Evolutionary conservation across 352 stramenopile species (phyloP).

Genomic region (Phytophthora meadii): DNA sequence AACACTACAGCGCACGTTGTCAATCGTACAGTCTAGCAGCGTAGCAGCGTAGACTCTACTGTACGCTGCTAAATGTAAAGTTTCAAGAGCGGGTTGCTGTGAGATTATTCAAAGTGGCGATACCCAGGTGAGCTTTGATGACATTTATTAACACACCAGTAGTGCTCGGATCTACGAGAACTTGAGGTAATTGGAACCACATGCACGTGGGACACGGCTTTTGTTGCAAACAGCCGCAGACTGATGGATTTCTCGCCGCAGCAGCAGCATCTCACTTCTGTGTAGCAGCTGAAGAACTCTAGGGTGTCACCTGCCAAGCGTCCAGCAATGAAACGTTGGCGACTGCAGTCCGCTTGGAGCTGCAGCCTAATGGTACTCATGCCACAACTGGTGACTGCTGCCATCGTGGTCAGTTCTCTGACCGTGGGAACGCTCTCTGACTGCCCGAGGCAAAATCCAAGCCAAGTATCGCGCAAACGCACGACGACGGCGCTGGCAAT

Average conservation of each 20-base stretch:
- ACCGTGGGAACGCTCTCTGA: not conserved
- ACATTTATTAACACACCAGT: not conserved
- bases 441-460: conserved; percentile 1
- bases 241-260: conserved; percentile 9
- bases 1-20: too few relatives aligned
- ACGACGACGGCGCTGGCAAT: conserved; percentile 6
- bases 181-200: too few relatives aligned
- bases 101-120: too few relatives aligned
- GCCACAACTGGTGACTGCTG: conserved; percentile 9
- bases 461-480: not conserved
- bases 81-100: too few relatives aligned
- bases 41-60: too few relatives aligned
- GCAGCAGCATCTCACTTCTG: not conserved
- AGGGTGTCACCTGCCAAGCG: not conserved
- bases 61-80: too few relatives aligned
- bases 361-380: not conserved
- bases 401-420: conserved; percentile 20
- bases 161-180: not conserved
- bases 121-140: too few relatives aligned
- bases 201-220: not conserved
- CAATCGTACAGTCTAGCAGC: too few relatives aligned
- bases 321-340: not conserved
- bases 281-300: not conserved
- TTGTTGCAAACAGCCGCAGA: not conserved
- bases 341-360: too few relatives aligned